Base-by-base conservation (phyloP, 2,329 filamentous ascomycete genomes). In the Arachnomyces sp. region DNA sequence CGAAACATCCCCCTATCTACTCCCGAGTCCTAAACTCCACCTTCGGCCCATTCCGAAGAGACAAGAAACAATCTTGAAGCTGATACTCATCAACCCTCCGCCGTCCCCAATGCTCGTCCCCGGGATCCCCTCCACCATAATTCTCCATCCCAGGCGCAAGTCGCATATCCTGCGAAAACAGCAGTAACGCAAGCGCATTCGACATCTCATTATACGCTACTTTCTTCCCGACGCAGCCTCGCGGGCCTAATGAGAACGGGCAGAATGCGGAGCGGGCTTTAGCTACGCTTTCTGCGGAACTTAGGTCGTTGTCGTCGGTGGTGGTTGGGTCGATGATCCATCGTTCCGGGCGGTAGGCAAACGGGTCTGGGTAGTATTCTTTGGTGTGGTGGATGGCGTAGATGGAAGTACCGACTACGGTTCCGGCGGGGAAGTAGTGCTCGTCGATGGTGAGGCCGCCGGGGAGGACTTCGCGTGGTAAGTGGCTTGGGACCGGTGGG, bases 151-250 rank as follows among this genome's bases (percentile, higher is more conserved):
- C 16, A 16, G 31, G 15, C 8, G 40, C 17, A 31, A 44, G 15
- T 2, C 43, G 38, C n/a, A 66, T 55, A 41, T 67, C 64, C 51
- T 63, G 65, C 14, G 60, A 49, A 48, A 61, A 67, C 28, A 66
- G 43, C 42, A 66, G 37, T 21, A 55, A 53, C 11, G 63, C 63
- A 32, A 67, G 40, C 6, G 62, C 62, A 37, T 65, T 40, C n/a
- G 53, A 52, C 53, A 67, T 58, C 44, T 68, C 65, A 53, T 65
- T 60, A 36, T 65, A 57, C 2, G 65, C 65, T 59, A 68, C 57
- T 30, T 58, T 57, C 49, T 67, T 67, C 4, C 65, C 65, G 43
- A 65, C 60, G 38, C 65, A 68, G 1, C 63, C 63, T 2, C 64
- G 56, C 2, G 60, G 61, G 1, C 65, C 65, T 29, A 67, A 60